Evolutionary conservation across 345 rosid species (phyloP), one percentile per base, ranked within the genome.

Genomic region (Salix caprea): DNA sequence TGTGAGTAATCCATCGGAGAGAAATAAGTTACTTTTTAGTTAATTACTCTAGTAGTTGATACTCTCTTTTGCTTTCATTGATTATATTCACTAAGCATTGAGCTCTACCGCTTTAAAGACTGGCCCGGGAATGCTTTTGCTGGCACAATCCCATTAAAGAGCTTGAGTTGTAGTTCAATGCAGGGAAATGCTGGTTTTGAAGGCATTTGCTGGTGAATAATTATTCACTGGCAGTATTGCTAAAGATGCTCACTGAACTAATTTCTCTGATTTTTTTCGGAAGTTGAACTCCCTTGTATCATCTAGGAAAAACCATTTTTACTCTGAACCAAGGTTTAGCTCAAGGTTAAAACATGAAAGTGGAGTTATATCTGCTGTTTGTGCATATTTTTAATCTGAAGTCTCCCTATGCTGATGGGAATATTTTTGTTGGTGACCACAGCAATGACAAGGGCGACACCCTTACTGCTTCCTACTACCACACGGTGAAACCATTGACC

Each of bases 391-490:
- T 26, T 75, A 3, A 48, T 8, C 30, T 4, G 52, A 11, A 4
- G 10, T 37, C 23, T 26, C 6, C 12, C 30, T 18, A 56, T 37
- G 28, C 50, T 73, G 60, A 72, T 66, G 56, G 37, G 2, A n/a
- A 2, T 36, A 36, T 26, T 56, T 71, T 30, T 76, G 68, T 46
- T 44, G 26, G 36, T 69, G 69, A 52, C 26, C 70, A 11, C 82
- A 96, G 99, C 89, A 92, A 92, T 77, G 97, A 90, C 71, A 96
- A 96, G 48, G 95, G 96, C 19, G 97, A 94, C 74, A 70, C 79
- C 18, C 77, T 94, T 62, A 91, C 52, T 71, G 97, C 94, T n/a
- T 92, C 99, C 54, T 94, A 96, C 86, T 96, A 91, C 85, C 99
- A 96, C 82, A 73, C 76, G 15, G 97, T 94, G 76, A 91, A 88